Conservation (phyloP, 1,284 basidiomycete genomes). For the Wallemia hederae region DNA sequence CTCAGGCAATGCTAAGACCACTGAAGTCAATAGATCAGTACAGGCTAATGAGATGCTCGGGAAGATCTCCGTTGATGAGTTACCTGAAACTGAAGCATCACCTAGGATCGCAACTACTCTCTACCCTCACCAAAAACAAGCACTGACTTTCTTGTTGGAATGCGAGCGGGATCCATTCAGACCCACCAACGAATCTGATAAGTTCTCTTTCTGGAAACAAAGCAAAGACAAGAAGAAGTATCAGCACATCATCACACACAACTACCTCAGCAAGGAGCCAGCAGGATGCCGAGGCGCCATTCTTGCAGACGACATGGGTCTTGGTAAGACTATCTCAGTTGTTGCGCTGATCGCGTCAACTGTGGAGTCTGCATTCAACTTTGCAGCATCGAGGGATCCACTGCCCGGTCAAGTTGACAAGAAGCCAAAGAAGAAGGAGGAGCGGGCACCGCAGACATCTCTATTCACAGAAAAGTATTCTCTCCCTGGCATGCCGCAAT, state of each 20-base stretch:
- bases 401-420: slow-evolving; percentile 7
- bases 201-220: slow-evolving; percentile 7
- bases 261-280: slow-evolving; percentile 35
- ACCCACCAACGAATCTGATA: slow-evolving; percentile 11
- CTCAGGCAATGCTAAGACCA: not conserved
- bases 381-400: too few relatives aligned
- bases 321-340: slow-evolving; percentile 90
- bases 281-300: slow-evolving; percentile 63
- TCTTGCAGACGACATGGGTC: slow-evolving; percentile 89
- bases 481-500: not conserved
- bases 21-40: slow-evolving; percentile 6
- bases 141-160: slow-evolving; percentile 81
- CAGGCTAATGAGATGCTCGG: slow-evolving; percentile 5
- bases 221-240: slow-evolving; percentile 19
- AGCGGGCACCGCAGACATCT: slow-evolving; percentile 1
- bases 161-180: slow-evolving; percentile 27
- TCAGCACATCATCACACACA: slow-evolving; percentile 61
- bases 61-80: slow-evolving; percentile 20
- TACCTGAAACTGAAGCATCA: not conserved
- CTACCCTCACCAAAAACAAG: slow-evolving; percentile 95
- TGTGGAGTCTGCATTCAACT: slow-evolving; percentile 34
- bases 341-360: slow-evolving; percentile 69
- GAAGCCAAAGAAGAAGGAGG: slow-evolving; percentile 8
- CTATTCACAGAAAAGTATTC: not conserved
- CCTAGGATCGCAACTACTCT: slow-evolving; percentile 60